Percentiles rank a stretch among this genome's conserved stretches.
Evolutionary conservation across 441 rosid genomes (phyloP).

Genomic region (Gossypium lobatum): DNA sequence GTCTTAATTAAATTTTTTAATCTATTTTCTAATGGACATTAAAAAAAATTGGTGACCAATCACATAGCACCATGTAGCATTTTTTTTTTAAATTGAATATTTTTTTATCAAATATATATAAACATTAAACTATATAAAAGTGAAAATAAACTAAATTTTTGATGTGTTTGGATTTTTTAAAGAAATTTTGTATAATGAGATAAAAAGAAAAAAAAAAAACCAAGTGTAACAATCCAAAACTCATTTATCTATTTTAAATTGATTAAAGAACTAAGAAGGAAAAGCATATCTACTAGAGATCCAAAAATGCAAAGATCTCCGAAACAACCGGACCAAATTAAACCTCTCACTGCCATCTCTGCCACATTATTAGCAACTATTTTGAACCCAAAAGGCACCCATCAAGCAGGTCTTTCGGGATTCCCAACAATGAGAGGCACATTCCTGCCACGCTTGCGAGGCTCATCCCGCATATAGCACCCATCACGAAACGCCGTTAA

Average conservation of each 20-base stretch:
- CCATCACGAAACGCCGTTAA: constrained; percentile 27
- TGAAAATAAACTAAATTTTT: too few species aligned
- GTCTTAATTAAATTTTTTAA: too few species aligned
- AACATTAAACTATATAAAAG: too few species aligned
- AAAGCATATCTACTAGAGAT: neutral
- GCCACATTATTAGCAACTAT: neutral
- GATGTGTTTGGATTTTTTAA: too few species aligned
- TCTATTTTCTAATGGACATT: too few species aligned
- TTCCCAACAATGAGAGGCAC: constrained; percentile 15
- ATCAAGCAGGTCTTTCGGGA: neutral
- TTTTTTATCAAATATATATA: too few species aligned
- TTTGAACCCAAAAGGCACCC: neutral
- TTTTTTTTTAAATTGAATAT: too few species aligned
- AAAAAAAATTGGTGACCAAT: too few species aligned
- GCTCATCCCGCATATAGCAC: constrained; percentile 7
- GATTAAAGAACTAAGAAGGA: neutral
- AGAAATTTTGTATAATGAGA: neutral
- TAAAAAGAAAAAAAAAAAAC: too few species aligned
- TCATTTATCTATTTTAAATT: neutral
- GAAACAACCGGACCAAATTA: neutral
- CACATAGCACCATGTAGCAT: too few species aligned
- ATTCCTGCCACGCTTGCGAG: neutral
- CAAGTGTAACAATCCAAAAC: neutral
- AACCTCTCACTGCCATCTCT: neutral
- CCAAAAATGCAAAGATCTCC: neutral